phyloP scores from a whole-genome alignment of 2,329 filamentous ascomycete genomes.

The Leptographium procerum region DNA sequence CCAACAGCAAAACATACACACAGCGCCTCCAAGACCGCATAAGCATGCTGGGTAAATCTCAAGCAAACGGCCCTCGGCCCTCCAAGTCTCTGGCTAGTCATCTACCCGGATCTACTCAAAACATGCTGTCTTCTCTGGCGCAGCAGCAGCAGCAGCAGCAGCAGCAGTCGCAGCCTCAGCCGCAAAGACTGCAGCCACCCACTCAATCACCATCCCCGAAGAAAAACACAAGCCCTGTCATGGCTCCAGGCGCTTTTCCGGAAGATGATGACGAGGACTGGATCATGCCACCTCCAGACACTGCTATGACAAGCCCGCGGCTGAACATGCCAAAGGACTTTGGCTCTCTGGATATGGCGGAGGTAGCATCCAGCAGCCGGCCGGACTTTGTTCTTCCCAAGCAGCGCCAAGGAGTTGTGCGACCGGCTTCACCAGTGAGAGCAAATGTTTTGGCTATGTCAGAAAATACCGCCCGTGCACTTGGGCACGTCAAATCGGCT shows the following conservation, averaged over 20 bases:
- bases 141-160: constrained; percentile 17
- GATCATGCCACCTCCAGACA: constrained; percentile 41
- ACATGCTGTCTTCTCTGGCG: constrained; percentile 14
- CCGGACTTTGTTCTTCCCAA: constrained; percentile 28
- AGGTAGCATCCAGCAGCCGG: constrained; percentile 24
- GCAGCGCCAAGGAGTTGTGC: constrained; percentile 21
- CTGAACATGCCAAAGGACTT: constrained; percentile 48
- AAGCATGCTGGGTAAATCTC: constrained; percentile 54
- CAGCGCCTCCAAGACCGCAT: constrained; percentile 90
- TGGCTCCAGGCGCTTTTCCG: constrained; percentile 49
- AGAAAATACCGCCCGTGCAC: constrained; percentile 10
- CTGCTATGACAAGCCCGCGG: constrained; percentile 30
- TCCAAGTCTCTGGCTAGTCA: constrained; percentile 35
- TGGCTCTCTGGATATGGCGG: constrained; percentile 17
- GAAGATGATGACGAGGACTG: constrained; percentile 52
- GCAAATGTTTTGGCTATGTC: constrained; percentile 9
- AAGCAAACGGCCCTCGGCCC: constrained; percentile 33
- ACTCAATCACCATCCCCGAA: constrained; percentile 4
- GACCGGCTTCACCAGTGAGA: constrained; percentile 24
- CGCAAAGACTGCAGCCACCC: constrained; percentile 21
- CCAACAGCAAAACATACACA: constrained; percentile 82
- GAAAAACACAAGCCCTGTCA: constrained; percentile 8
- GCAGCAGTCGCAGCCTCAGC: constrained; percentile 18
- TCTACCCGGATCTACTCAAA: constrained; percentile 23
- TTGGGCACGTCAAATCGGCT: constrained; percentile 47